Evolutionary conservation across 192 early-diverging fungal species (phyloP).

Genomic region (Phlyctochytrium planicorne): DNA sequence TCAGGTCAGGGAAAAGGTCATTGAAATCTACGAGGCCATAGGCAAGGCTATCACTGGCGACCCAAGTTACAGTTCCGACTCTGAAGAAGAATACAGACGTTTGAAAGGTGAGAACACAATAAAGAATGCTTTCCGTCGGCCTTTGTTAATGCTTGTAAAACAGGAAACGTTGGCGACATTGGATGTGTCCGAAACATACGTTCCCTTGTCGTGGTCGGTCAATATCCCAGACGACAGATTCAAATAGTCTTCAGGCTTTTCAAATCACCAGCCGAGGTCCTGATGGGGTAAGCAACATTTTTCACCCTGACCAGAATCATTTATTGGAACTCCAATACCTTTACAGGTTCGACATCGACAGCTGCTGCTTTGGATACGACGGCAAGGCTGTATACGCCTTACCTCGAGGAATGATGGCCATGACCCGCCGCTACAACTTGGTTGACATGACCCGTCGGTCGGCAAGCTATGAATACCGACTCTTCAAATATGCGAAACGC

Average conservation of each 20-base stretch:
- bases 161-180: background rate
- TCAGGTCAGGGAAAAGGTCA: background rate
- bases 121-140: too few relatives aligned
- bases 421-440: constrained; percentile 17
- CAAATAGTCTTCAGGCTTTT: constrained; percentile 30
- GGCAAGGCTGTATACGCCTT: background rate
- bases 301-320: constrained; percentile 20
- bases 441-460: constrained; percentile 30
- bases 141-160: background rate
- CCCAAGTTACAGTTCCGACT: too few relatives aligned
- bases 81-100: too few relatives aligned
- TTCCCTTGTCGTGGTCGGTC: constrained; percentile 16
- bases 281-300: constrained; percentile 30
- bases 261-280: constrained; percentile 31
- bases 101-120: too few relatives aligned
- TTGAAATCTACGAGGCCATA: background rate
- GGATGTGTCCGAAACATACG: background rate
- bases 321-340: too few relatives aligned
- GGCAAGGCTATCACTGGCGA: background rate
- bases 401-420: too few relatives aligned
- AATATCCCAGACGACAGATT: constrained; percentile 30
- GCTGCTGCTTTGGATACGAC: too few relatives aligned
- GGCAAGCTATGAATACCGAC: constrained; percentile 22
- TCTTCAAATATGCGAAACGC: constrained; percentile 28
- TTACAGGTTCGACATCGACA: too few relatives aligned